Conservation (phyloP, 2,329 filamentous ascomycete genomes). For the Ascochyta viciae-villosae region DNA sequence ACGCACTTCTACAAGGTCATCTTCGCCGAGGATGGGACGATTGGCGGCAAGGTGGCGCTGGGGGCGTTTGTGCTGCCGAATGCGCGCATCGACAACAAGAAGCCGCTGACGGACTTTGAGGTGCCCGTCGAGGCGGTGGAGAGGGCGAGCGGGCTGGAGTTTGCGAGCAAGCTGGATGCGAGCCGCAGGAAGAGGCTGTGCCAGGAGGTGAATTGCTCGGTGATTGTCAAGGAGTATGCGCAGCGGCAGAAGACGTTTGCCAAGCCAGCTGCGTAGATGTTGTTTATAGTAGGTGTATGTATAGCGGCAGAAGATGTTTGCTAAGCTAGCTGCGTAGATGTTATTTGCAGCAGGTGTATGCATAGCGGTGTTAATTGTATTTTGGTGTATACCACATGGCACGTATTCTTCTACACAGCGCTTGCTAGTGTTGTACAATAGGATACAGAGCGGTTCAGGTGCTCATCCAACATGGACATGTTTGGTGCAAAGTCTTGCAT, state of each 20-base stretch:
- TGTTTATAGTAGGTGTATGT: slow-evolving; percentile 12
- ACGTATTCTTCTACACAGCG: slow-evolving; percentile 7
- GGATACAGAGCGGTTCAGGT: slow-evolving; percentile 23
- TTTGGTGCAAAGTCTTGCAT: no score
- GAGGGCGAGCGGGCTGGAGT: slow-evolving; percentile 89
- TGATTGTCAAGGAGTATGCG: slow-evolving; percentile 82
- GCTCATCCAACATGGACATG: no score
- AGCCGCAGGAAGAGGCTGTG: slow-evolving; percentile 81
- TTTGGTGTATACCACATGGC: slow-evolving; percentile 13
- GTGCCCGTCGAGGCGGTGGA: slow-evolving; percentile 93
- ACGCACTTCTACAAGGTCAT: slow-evolving; percentile 99
- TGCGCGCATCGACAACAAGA: slow-evolving; percentile 83
- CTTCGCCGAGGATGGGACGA: slow-evolving; percentile 82
- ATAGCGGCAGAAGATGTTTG: slow-evolving; percentile 4
- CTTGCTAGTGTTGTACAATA: slow-evolving; percentile 31
- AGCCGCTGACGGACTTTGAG: slow-evolving; percentile 89
- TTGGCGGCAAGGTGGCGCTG: slow-evolving; percentile 74
- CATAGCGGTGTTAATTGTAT: slow-evolving; percentile 45
- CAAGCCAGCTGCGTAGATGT: slow-evolving; percentile 23
- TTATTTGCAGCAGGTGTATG: neutral
- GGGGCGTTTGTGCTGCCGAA: slow-evolving; percentile 97
- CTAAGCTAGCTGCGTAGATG: neutral
- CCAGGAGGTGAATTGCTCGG: slow-evolving; percentile 81
- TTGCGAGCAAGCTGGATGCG: slow-evolving; percentile 78
- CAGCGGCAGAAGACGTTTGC: slow-evolving; percentile 60